Conservation (phyloP, 2,329 filamentous ascomycete genomes). For the Botrytis deweyae region DNA sequence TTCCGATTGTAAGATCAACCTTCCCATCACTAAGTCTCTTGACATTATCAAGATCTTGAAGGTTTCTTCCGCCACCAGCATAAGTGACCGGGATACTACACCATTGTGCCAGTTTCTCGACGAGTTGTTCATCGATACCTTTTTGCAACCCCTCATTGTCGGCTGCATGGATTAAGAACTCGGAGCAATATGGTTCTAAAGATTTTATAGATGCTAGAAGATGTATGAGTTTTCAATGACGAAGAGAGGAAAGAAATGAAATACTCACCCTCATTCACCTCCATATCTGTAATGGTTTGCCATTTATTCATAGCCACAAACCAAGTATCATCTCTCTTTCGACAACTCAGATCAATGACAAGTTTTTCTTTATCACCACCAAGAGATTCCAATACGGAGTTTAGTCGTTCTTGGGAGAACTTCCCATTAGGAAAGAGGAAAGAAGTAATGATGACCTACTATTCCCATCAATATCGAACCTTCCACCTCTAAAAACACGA, state of each 20-base stretch:
- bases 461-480: constrained; percentile 27
- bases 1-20: constrained; percentile 93
- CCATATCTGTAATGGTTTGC: constrained; percentile 97
- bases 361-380: constrained; percentile 75
- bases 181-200: constrained; percentile 88
- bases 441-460: constrained; percentile 93
- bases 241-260: constrained; percentile 6
- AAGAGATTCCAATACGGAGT: constrained; percentile 70
- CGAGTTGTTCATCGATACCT: constrained; percentile 85
- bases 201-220: constrained; percentile 70
- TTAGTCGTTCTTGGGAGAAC: constrained; percentile 76
- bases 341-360: constrained; percentile 93
- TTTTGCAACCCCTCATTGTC: constrained; percentile 93
- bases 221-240: constrained; percentile 22
- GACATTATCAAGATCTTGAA: constrained; percentile 81
- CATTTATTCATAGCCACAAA: constrained; percentile 99
- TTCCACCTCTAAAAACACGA: background rate
- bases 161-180: constrained; percentile 95
- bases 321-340: constrained; percentile 72
- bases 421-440: constrained; percentile 83
- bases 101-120: constrained; percentile 75
- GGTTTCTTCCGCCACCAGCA: constrained; percentile 82
- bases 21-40: constrained; percentile 74
- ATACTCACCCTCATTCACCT: constrained; percentile 74
- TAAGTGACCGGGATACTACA: constrained; percentile 93